Percentiles rank a stretch among this genome's conserved stretches.
phyloP scores from a whole-genome alignment of 129 eudicot genomes.

The Centella asiatica region DNA sequence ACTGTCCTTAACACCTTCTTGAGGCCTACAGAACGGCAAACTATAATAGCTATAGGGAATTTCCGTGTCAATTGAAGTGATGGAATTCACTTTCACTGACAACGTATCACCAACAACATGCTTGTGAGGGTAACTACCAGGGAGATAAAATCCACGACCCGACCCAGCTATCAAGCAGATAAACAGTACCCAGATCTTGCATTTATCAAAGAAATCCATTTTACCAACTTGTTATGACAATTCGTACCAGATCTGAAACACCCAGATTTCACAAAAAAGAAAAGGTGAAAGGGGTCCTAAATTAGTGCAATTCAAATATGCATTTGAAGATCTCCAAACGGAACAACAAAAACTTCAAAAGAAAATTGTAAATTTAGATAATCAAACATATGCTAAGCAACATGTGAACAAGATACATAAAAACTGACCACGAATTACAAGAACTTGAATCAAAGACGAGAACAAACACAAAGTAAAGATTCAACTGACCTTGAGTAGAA shows the following conservation, averaged over 20 bases:
- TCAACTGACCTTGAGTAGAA: neutral
- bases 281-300: neutral
- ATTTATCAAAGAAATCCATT: constrained; percentile 4
- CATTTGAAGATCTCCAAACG: neutral
- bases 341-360: neutral
- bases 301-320: neutral
- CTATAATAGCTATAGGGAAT: constrained; percentile 8
- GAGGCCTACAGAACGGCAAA: constrained; percentile 12
- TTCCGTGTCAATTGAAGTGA: constrained; percentile 7
- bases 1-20: constrained; percentile 9
- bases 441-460: neutral
- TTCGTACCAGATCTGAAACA: neutral
- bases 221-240: neutral
- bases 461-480: neutral
- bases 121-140: constrained; percentile 10
- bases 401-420: neutral
- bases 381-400: neutral
- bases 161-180: neutral
- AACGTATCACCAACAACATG: constrained; percentile 3
- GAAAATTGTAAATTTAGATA: neutral
- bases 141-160: constrained; percentile 12
- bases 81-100: neutral
- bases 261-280: neutral
- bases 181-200: constrained; percentile 9
- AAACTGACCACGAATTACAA: too few relatives aligned